Base-by-base conservation (phyloP, 2,329 filamentous ascomycete genomes). In the Cladosporium oxysporum region DNA sequence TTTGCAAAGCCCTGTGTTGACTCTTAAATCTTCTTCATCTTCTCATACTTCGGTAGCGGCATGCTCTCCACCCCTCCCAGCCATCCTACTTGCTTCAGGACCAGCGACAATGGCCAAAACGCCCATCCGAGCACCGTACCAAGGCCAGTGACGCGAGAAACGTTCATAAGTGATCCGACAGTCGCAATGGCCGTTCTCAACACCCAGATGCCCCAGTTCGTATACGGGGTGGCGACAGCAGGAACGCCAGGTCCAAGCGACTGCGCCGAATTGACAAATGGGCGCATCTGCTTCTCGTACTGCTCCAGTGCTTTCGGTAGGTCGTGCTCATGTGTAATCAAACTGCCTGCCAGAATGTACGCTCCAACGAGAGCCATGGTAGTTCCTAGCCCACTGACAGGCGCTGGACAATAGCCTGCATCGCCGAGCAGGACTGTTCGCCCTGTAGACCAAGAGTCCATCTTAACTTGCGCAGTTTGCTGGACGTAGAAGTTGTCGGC, bases 341-440 rank as follows among this genome's bases (percentile, higher is more conserved):
- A 10, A 12, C 68, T 70, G 11, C 75, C 75, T 28, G 76, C 76
- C 12, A 77, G 71, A 33, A 72, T 69, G 66, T 77, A 76, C 1
- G 75, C 76, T 31, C 76, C 76, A 16, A 68, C 70, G 14, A 77
- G 63, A 12, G 74, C 76, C 2, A 76, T 66, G 0, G 75, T 76
- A 2, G 76, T 77, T 14, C 76, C 76, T 71, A 77, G 76, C 11
- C 76, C 76, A 8, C 71, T 72, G 58, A 77, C 68, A 2, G 76
- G 75, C 16, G 72, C 70, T 14, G 72, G 67, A 55, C 71, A 74
- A 59, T 75, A 74, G 4, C 70, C 75, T 28, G 75, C 73, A 67
- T 77, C 75, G 1, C 73, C 75, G 0, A 76, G 58, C 16, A 76
- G 62, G 2, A 74, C 72, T 7, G 77, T 71, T 26, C 75, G 66